These are phyloP conservation scores for Mortierella polycephala DNA, from an alignment of 371 early-diverging fungal genomes.

Conservation along the genomic window DNA sequence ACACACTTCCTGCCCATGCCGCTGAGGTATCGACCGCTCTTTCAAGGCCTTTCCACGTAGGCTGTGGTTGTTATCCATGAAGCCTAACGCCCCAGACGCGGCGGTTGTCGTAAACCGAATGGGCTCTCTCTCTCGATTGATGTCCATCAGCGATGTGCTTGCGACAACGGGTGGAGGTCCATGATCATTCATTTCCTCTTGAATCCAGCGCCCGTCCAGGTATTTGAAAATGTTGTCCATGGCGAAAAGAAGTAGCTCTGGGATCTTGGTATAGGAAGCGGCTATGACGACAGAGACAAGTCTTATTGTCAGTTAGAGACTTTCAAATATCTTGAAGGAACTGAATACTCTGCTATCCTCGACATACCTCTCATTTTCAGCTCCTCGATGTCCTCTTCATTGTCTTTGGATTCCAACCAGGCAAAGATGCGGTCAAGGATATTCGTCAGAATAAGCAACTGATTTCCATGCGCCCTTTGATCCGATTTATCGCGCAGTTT, in stretches of 20 bases:
- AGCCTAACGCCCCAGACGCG: conserved; percentile 15
- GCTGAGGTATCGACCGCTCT: conserved; percentile 20
- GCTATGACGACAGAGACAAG: conserved; percentile 12
- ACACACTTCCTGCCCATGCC: conserved; percentile 8
- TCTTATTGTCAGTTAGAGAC: neutral
- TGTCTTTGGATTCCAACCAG: conserved; percentile 37
- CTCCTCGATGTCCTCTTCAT: conserved; percentile 25
- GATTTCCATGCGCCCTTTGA: conserved; percentile 31
- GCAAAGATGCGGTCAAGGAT: conserved; percentile 41
- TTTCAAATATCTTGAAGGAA: neutral
- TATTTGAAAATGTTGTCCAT: conserved; percentile 34
- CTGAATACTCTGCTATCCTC: too few species aligned
- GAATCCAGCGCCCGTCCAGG: conserved; percentile 49
- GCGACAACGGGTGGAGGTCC: conserved; percentile 7
- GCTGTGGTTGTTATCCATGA: conserved; percentile 20
- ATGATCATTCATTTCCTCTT: conserved; percentile 13
- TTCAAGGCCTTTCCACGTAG: conserved; percentile 28
- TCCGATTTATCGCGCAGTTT: conserved; percentile 25
- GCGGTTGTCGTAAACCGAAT: conserved; percentile 33
- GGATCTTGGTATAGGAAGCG: conserved; percentile 22
- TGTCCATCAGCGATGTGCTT: conserved; percentile 32
- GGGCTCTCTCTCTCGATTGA: conserved; percentile 37
- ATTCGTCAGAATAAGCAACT: conserved; percentile 32
- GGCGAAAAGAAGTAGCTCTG: conserved; percentile 33
- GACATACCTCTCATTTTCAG: conserved; percentile 34